Evolutionary conservation across 108 stramenopile genomes (phyloP).

Genomic region (Nitzschia palea): DNA sequence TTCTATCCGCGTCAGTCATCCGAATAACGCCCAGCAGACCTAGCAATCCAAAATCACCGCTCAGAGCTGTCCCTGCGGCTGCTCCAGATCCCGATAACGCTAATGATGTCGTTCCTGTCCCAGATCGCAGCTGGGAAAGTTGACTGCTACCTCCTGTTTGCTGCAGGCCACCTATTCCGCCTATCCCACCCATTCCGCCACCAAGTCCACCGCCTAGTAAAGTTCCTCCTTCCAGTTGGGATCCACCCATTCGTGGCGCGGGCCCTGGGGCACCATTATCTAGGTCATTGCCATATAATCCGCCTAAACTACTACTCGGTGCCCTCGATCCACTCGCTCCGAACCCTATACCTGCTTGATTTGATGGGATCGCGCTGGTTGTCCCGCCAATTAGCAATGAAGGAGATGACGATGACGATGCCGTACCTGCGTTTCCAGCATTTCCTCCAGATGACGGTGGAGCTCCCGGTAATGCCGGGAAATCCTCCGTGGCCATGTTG

Average conservation of each 20-base stretch:
- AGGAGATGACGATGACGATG: constrained; percentile 26
- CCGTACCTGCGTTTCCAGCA: constrained; percentile 19
- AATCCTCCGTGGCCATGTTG: constrained; percentile 84
- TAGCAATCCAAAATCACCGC: constrained; percentile 92
- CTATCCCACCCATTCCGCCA: constrained; percentile 42
- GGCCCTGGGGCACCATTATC: constrained; percentile 13
- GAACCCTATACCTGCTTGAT: constrained; percentile 32
- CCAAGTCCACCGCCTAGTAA: constrained; percentile 31
- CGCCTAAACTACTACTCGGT: constrained; percentile 16
- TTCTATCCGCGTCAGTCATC: constrained; percentile 95
- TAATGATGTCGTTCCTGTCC: constrained; percentile 28
- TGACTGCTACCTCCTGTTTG: constrained; percentile 16
- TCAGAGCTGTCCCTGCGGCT: constrained; percentile 68
- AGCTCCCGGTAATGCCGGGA: constrained; percentile 65
- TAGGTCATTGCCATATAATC: constrained; percentile 32
- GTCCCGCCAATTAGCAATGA: constrained; percentile 32
- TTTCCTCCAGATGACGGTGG: constrained; percentile 19
- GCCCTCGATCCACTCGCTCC: constrained; percentile 13
- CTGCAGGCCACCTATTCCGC: constrained; percentile 25
- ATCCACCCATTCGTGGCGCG: background rate
- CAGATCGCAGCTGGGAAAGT: constrained; percentile 10
- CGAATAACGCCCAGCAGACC: constrained; percentile 94
- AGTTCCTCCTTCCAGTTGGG: constrained; percentile 40
- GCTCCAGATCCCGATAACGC: constrained; percentile 33
- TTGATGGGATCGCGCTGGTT: constrained; percentile 11